Evolutionary conservation across 129 eudicot species (phyloP).

Genomic region (Tagetes erecta): DNA sequence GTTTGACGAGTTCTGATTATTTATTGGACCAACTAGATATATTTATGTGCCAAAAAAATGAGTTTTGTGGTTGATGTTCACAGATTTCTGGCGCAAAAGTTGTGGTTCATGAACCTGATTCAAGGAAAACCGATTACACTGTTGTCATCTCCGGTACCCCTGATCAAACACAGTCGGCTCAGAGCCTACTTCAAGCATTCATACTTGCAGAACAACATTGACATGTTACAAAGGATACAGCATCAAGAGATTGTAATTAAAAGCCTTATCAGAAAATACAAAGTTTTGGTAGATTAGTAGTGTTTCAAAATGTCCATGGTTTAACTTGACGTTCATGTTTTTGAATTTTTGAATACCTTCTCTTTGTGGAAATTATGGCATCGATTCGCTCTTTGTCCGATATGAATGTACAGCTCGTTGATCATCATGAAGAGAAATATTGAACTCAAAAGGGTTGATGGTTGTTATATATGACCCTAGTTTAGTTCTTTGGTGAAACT

Average conservation of each 20-base stretch:
- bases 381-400: neutral
- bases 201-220: slow-evolving; percentile 52
- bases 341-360: neutral
- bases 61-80: slow-evolving; percentile 12
- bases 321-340: neutral
- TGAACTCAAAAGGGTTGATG: neutral
- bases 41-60: neutral
- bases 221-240: neutral
- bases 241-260: slow-evolving; percentile 11
- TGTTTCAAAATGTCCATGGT: neutral
- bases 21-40: neutral
- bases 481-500: slow-evolving; percentile 7
- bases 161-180: slow-evolving; percentile 75
- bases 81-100: slow-evolving; percentile 93
- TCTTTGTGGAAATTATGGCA: neutral
- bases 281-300: slow-evolving; percentile 1
- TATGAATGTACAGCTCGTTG: neutral
- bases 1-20: neutral
- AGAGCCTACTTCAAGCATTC: slow-evolving; percentile 86
- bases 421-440: slow-evolving; percentile 12
- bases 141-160: slow-evolving; percentile 74
- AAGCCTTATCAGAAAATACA: slow-evolving; percentile 6
- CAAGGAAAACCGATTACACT: slow-evolving; percentile 45
- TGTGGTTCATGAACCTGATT: slow-evolving; percentile 46
- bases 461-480: neutral